A percentile compares a stretch with the other conserved stretches of the same genome.
phyloP scores from a whole-genome alignment of 805 yeast genomes.

The Lachancea nothofagi region DNA sequence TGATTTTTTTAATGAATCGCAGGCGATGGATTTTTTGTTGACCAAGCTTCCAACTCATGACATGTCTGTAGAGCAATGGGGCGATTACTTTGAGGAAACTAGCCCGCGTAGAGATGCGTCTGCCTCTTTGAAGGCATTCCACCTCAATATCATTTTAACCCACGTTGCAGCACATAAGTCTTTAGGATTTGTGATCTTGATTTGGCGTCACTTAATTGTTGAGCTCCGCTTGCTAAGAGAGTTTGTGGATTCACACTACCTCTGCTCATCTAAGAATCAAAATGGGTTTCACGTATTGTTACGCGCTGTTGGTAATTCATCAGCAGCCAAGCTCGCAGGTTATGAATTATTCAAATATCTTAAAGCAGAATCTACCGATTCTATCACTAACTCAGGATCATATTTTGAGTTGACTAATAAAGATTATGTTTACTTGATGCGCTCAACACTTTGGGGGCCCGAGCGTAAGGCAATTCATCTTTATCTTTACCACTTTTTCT shows the following conservation, averaged over 20 bases:
- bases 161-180: slow-evolving; percentile 11
- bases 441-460: slow-evolving; percentile 1
- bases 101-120: slow-evolving; percentile 9
- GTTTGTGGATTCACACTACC: slow-evolving; percentile 11
- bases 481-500: slow-evolving; percentile 9
- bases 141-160: slow-evolving; percentile 11
- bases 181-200: slow-evolving; percentile 12
- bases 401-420: slow-evolving; percentile 10
- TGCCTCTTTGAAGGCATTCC: slow-evolving; percentile 15
- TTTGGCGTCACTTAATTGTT: slow-evolving; percentile 14
- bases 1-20: slow-evolving; percentile 12
- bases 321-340: slow-evolving; percentile 15
- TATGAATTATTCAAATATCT: slow-evolving; percentile 11
- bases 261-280: slow-evolving; percentile 7
- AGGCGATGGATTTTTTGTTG: slow-evolving; percentile 15
- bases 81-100: slow-evolving; percentile 9
- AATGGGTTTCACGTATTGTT: slow-evolving; percentile 16
- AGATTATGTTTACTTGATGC: slow-evolving; percentile 15
- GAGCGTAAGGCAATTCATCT: slow-evolving; percentile 2
- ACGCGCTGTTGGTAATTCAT: slow-evolving; percentile 13
- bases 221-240: slow-evolving; percentile 9
- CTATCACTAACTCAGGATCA: neutral
- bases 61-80: slow-evolving; percentile 12
- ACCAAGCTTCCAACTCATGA: slow-evolving; percentile 13
- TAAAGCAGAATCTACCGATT: slow-evolving; percentile 1